Percentiles rank a stretch among this genome's conserved stretches.
phyloP scores from a whole-genome alignment of 306 rosid genomes.

The Cucurbita ficifolia region DNA sequence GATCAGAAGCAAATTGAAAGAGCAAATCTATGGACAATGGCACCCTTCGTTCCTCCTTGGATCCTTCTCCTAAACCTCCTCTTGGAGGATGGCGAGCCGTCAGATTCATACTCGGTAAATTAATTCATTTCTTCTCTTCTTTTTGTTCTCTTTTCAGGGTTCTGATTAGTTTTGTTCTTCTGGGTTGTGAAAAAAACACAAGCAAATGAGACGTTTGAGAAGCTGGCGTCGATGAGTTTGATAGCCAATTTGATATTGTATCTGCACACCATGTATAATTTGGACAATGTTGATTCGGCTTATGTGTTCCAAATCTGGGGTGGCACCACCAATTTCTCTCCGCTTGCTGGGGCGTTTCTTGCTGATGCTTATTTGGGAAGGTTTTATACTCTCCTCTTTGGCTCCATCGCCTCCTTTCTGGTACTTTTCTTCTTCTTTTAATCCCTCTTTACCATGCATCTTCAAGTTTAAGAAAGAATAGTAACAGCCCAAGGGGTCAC shows the following conservation, averaged over 20 bases:
- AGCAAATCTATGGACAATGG: background rate
- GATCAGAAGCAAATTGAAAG: no score
- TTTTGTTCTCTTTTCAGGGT: background rate
- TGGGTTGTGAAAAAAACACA: background rate
- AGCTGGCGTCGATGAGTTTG: constrained; percentile 57
- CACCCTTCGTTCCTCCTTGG: background rate
- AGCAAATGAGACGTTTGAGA: constrained; percentile 68
- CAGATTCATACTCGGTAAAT: constrained; percentile 7
- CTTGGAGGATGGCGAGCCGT: constrained; percentile 6
- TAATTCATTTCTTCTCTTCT: background rate
- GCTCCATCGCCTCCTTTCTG: constrained; percentile 31
- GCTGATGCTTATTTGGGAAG: constrained; percentile 43
- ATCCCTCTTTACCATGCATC: no score
- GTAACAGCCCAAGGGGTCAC: no score
- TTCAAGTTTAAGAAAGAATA: no score
- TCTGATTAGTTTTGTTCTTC: background rate
- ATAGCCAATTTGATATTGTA: constrained; percentile 36
- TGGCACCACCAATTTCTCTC: constrained; percentile 41
- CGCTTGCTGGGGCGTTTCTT: constrained; percentile 38
- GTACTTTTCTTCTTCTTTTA: constrained; percentile 6
- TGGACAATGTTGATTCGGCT: constrained; percentile 26
- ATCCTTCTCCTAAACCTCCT: background rate
- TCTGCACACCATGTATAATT: constrained; percentile 38
- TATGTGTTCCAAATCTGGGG: constrained; percentile 43
- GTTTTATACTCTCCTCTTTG: constrained; percentile 26